These are phyloP conservation scores for Catharanthus roseus DNA, from an alignment of 257 asterid genomes.

Conservation along the genomic window DNA sequence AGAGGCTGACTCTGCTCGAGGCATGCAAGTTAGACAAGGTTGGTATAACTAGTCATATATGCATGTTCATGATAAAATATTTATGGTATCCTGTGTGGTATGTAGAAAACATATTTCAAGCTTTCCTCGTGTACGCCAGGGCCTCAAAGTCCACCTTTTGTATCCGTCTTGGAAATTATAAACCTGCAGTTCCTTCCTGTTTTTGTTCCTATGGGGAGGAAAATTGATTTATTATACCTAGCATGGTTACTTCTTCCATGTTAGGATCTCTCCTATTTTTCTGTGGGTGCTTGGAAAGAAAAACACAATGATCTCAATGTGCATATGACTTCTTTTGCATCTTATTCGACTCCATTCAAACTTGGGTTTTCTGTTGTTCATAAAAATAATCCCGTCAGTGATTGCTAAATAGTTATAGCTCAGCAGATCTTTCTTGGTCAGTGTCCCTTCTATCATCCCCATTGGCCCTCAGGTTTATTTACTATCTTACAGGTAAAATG, in stretches of 20 bases:
- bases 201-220: not conserved
- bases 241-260: not conserved
- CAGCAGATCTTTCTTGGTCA: not conserved
- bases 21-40: slow-evolving; percentile 42
- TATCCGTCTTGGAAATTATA: not conserved
- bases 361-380: not conserved
- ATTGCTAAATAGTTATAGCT: not conserved
- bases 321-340: not conserved
- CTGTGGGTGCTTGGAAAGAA: not conserved
- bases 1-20: slow-evolving; percentile 42
- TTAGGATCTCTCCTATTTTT: not conserved
- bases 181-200: not conserved
- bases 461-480: not conserved
- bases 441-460: not conserved
- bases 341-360: not conserved
- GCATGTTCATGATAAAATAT: not conserved
- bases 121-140: not conserved
- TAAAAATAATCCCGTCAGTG: not conserved
- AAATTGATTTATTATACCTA: not conserved
- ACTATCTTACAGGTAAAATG: slow-evolving; percentile 38
- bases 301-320: not conserved
- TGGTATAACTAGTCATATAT: not conserved
- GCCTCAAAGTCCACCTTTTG: not conserved
- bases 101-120: not conserved
- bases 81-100: not conserved